These are phyloP conservation scores for Mycena venus DNA, from an alignment of 768 basidiomycete species.

Conservation along the genomic window DNA sequence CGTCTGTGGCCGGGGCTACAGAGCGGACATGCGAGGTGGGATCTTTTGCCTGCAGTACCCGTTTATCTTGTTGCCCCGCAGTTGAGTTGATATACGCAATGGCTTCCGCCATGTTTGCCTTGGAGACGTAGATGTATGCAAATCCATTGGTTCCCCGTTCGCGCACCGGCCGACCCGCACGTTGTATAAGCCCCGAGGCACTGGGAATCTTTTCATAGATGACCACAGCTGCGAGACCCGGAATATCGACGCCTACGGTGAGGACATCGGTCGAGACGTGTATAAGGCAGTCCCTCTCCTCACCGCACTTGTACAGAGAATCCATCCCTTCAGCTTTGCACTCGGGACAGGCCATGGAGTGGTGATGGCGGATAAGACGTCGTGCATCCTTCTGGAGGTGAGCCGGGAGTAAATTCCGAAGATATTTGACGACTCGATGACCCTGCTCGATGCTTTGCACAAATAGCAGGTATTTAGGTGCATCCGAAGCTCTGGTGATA, in stretches of 20 bases:
- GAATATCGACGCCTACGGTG: constrained; percentile 9
- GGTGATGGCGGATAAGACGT: constrained; percentile 9
- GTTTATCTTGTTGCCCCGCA: not conserved
- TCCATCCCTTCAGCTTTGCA: constrained; percentile 3
- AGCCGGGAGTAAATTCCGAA: not conserved
- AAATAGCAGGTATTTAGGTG: not conserved
- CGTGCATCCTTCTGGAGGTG: constrained; percentile 13
- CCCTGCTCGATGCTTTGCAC: not conserved
- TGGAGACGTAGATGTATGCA: constrained; percentile 4
- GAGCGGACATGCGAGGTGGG: no score
- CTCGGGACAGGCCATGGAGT: constrained; percentile 1
- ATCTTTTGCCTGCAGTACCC: not conserved
- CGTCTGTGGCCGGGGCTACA: no score
- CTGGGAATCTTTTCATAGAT: not conserved
- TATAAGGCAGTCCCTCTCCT: not conserved
- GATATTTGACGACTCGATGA: not conserved
- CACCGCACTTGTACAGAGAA: not conserved
- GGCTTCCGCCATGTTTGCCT: constrained; percentile 7
- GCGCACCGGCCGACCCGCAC: constrained; percentile 4
- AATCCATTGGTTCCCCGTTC: not conserved
- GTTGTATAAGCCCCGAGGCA: not conserved
- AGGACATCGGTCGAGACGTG: constrained; percentile 11
- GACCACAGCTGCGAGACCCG: not conserved
- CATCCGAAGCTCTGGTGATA: not conserved
- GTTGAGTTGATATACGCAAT: not conserved